Conservation (phyloP, 1,139 yeast species). For the Suhomyces coccinellae region DNA sequence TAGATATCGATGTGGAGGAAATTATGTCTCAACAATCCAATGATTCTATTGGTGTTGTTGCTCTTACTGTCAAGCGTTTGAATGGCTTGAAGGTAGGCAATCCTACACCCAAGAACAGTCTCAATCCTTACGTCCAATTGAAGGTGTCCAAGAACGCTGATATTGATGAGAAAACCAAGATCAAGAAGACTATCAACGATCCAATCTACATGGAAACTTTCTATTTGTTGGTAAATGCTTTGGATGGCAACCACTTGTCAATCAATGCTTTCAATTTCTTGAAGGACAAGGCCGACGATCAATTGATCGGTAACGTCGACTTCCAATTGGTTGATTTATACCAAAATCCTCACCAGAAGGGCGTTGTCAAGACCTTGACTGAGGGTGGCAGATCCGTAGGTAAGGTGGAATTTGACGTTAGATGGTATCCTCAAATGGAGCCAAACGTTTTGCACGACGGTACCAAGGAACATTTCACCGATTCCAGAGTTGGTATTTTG, state of each 20-base stretch:
- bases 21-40: slow-evolving; percentile 60
- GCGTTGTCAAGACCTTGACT: slow-evolving; percentile 35
- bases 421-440: slow-evolving; percentile 61
- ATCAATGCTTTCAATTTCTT: slow-evolving; percentile 55
- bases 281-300: slow-evolving; percentile 54
- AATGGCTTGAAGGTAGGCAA: slow-evolving; percentile 45
- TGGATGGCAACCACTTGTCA: slow-evolving; percentile 55
- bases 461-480: slow-evolving; percentile 47
- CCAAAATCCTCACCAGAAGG: slow-evolving; percentile 47
- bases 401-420: slow-evolving; percentile 57
- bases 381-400: slow-evolving; percentile 63
- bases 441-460: slow-evolving; percentile 52
- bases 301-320: slow-evolving; percentile 55
- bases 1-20: slow-evolving; percentile 73
- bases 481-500: slow-evolving; percentile 68
- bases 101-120: slow-evolving; percentile 43
- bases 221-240: slow-evolving; percentile 55
- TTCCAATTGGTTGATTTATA: slow-evolving; percentile 59
- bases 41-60: slow-evolving; percentile 68
- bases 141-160: slow-evolving; percentile 46
- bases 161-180: slow-evolving; percentile 52
- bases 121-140: slow-evolving; percentile 62
- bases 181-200: slow-evolving; percentile 53
- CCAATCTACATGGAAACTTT: slow-evolving; percentile 71
- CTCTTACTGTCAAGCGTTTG: slow-evolving; percentile 59